These are phyloP conservation scores for Sphaerosporella brunnea DNA, from an alignment of 495 filamentous ascomycete species.

Conservation along the genomic window DNA sequence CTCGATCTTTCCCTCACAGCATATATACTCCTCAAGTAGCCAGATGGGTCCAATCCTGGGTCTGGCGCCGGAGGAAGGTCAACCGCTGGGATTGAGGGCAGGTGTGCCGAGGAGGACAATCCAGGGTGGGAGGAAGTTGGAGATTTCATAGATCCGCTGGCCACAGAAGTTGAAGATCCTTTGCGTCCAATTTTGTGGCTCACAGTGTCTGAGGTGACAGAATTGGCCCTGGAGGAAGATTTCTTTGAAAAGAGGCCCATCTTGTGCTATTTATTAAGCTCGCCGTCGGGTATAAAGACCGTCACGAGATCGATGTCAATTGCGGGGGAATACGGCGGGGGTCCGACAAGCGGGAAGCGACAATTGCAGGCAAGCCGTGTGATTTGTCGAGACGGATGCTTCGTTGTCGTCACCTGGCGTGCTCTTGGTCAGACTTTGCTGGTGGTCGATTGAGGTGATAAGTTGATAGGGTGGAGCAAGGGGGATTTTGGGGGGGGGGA, in stretches of 20 bases:
- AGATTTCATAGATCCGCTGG: slow-evolving; percentile 13
- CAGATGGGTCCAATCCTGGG: slow-evolving; percentile 75
- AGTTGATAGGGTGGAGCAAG: too few species aligned
- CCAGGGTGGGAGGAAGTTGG: slow-evolving; percentile 17
- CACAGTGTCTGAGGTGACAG: slow-evolving; percentile 32
- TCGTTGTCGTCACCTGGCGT: background rate
- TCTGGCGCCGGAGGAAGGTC: slow-evolving; percentile 74
- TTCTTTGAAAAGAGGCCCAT: slow-evolving; percentile 55
- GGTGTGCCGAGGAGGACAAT: slow-evolving; percentile 26
- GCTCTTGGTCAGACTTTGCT: background rate
- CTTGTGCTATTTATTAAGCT: slow-evolving; percentile 4
- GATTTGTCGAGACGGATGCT: slow-evolving; percentile 1
- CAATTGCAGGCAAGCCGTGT: background rate
- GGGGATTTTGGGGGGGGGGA: too few species aligned
- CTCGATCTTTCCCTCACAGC: slow-evolving; percentile 65
- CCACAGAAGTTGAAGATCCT: slow-evolving; percentile 38
- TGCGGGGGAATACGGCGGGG: slow-evolving; percentile 1
- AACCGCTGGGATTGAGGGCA: slow-evolving; percentile 33
- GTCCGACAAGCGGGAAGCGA: slow-evolving; percentile 1
- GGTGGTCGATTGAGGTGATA: too few species aligned
- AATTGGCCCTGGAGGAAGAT: slow-evolving; percentile 33
- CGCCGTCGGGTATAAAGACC: background rate
- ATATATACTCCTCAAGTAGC: slow-evolving; percentile 78
- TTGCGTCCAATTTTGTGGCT: slow-evolving; percentile 34
- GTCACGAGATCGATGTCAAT: too few species aligned